phyloP scores from a whole-genome alignment of 2,329 filamentous ascomycete species.

The Aspergillus nomiae region DNA sequence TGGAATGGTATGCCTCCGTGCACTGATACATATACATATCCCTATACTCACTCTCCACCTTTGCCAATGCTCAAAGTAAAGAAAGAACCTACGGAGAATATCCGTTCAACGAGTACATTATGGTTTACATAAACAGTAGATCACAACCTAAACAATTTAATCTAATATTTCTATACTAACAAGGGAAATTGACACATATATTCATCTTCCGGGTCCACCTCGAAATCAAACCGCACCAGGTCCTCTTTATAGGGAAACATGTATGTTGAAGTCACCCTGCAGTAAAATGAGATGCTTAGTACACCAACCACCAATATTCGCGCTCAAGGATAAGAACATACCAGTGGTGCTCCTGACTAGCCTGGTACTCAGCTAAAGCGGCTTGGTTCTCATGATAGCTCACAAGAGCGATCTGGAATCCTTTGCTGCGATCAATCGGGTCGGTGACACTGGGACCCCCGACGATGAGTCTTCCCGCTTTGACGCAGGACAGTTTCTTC shows the following conservation, averaged over 20 bases:
- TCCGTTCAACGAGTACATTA: too few species aligned
- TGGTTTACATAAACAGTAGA: too few species aligned
- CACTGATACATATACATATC: too few species aligned
- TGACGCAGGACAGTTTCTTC: slow-evolving; percentile 52
- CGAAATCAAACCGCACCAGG: slow-evolving; percentile 58
- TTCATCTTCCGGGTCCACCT: slow-evolving; percentile 43
- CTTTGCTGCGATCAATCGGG: slow-evolving; percentile 56
- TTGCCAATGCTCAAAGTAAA: too few species aligned
- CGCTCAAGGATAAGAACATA: slow-evolving; percentile 20
- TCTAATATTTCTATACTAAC: background rate
- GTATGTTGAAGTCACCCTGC: slow-evolving; percentile 54
- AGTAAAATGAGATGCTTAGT: background rate
- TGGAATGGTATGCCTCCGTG: too few species aligned
- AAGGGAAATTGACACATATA: slow-evolving; percentile 20
- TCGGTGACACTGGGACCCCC: slow-evolving; percentile 57
- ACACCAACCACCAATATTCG: background rate
- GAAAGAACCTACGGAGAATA: too few species aligned
- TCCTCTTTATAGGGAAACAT: slow-evolving; percentile 58
- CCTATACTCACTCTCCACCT: too few species aligned
- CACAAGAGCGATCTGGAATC: slow-evolving; percentile 54
- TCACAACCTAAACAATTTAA: too few species aligned
- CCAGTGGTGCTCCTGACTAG: slow-evolving; percentile 55
- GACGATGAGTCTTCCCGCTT: slow-evolving; percentile 52
- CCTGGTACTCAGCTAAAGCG: slow-evolving; percentile 55
- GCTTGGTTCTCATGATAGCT: slow-evolving; percentile 53